Percentiles rank a stretch among this genome's conserved stretches.
phyloP scores from a whole-genome alignment of 169 alveolate genomes.

The Eimeria sp. region DNA sequence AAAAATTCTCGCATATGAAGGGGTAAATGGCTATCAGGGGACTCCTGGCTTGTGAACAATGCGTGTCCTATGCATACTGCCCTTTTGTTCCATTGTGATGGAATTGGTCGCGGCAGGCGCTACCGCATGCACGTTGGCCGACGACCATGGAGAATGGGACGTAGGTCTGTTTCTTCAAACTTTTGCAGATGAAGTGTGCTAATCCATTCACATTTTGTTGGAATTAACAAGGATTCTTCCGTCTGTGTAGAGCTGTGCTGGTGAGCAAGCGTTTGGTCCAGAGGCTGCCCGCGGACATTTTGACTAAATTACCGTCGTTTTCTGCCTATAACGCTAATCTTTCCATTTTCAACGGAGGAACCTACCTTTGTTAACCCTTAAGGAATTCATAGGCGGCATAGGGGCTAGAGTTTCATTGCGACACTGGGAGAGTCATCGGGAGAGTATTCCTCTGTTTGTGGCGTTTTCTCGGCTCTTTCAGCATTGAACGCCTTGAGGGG shows the following conservation, averaged over 20 bases:
- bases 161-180: background rate
- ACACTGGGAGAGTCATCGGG: background rate
- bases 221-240: background rate
- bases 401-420: background rate
- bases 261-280: background rate
- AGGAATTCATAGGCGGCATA: background rate
- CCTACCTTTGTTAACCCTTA: background rate
- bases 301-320: background rate
- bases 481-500: background rate
- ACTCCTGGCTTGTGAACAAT: background rate
- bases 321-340: background rate
- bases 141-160: background rate
- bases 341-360: background rate
- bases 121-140: background rate
- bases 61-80: background rate
- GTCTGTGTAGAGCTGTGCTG: background rate
- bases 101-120: background rate
- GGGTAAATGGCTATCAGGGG: background rate
- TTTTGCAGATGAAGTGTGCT: background rate
- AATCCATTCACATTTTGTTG: background rate
- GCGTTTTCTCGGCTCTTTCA: background rate
- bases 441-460: background rate
- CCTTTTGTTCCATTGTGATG: background rate
- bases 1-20: background rate
- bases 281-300: background rate